phyloP scores from a whole-genome alignment of 805 yeast species.

The Metschnikowia peoriensis region DNA sequence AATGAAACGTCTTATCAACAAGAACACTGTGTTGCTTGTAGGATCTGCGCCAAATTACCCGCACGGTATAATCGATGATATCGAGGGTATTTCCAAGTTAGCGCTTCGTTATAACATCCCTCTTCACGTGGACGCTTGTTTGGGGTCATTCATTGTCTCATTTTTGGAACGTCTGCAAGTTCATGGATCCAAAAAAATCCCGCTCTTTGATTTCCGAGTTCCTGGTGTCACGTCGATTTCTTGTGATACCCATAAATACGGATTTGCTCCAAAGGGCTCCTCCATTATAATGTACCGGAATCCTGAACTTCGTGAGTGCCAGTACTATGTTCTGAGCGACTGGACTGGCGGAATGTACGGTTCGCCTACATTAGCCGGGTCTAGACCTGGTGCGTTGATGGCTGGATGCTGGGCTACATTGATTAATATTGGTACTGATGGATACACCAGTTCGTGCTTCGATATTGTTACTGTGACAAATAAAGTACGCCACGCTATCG shows the following conservation, averaged over 20 bases:
- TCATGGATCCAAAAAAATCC: constrained; percentile 43
- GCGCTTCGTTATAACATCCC: constrained; percentile 74
- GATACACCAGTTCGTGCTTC: constrained; percentile 65
- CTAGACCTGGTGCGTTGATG: constrained; percentile 94
- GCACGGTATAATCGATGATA: constrained; percentile 93
- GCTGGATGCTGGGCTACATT: constrained; percentile 99
- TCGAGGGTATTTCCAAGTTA: constrained; percentile 62
- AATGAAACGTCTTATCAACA: constrained; percentile 64
- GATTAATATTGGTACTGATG: constrained; percentile 77
- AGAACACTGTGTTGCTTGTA: constrained; percentile 76
- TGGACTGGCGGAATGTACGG: constrained; percentile 98
- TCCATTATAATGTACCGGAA: constrained; percentile 87
- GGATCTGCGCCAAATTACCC: constrained; percentile 99
- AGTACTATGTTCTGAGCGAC: constrained; percentile 76
- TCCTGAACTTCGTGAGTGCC: constrained; percentile 64
- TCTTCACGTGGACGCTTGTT: constrained; percentile 92
- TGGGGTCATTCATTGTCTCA: constrained; percentile 89
- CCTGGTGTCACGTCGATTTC: constrained; percentile 94
- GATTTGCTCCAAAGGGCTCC: constrained; percentile 97
- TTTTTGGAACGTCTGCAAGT: constrained; percentile 60
- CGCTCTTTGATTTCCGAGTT: constrained; percentile 78
- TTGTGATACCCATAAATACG: constrained; percentile 99
- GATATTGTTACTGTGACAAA: constrained; percentile 68
- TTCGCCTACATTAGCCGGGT: constrained; percentile 94
- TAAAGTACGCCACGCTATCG: constrained; percentile 47